These are phyloP conservation scores for Mycosarcoma maydis DNA, from an alignment of 1,284 basidiomycete species.

Conservation along the genomic window DNA sequence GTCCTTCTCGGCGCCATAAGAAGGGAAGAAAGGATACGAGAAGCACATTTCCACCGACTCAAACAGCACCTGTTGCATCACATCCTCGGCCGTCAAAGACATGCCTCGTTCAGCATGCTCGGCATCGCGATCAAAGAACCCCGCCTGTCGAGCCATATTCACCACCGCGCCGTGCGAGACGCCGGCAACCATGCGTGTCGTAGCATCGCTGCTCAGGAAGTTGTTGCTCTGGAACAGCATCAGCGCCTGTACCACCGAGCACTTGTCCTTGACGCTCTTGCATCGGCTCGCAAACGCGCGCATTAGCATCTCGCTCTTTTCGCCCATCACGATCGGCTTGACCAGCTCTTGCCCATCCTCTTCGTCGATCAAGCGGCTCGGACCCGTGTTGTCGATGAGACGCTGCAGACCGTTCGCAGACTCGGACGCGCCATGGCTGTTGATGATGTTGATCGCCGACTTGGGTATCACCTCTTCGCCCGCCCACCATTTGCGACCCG, in stretches of 20 bases:
- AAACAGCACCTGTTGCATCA: constrained; percentile 30
- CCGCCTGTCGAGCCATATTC: constrained; percentile 51
- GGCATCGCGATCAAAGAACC: constrained; percentile 50
- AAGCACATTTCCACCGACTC: constrained; percentile 44
- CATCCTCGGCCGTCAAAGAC: constrained; percentile 35
- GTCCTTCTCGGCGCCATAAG: constrained; percentile 28
- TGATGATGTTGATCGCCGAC: constrained; percentile 35
- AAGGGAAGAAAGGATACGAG: constrained; percentile 42
- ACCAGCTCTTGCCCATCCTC: constrained; percentile 59
- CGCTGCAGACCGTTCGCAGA: constrained; percentile 4
- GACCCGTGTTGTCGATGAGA: constrained; percentile 10
- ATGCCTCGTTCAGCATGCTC: constrained; percentile 34
- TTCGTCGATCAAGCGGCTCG: constrained; percentile 43
- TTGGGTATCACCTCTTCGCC: constrained; percentile 57
- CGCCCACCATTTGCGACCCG: constrained; percentile 58
- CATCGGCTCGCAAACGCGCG: constrained; percentile 49
- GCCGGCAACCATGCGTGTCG: constrained; percentile 44
- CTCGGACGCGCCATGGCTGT: constrained; percentile 18
- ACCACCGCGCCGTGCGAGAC: constrained; percentile 50
- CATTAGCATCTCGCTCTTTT: constrained; percentile 59
- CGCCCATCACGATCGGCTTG: constrained; percentile 58
- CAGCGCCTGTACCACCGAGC: constrained; percentile 57
- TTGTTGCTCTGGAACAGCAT: constrained; percentile 57
- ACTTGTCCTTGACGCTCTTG: constrained; percentile 50
- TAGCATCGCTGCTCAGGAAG: constrained; percentile 49